Base-by-base conservation (phyloP, 495 filamentous ascomycete species). In the Daldinia vernicosa region DNA sequence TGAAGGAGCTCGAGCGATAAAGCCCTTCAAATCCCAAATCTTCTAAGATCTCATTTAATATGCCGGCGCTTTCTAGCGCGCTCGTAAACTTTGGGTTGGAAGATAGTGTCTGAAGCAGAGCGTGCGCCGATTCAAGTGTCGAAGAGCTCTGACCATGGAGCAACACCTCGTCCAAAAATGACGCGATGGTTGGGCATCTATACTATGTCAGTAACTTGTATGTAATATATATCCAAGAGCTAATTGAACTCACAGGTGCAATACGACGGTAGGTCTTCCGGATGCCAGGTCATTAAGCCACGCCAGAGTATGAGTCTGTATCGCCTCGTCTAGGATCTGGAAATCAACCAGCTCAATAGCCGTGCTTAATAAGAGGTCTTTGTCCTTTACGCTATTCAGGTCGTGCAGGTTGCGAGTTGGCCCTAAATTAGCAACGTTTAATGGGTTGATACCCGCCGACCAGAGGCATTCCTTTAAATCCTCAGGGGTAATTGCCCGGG, bases 291-390 rank as follows among this genome's bases (percentile, higher is more conserved):
- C 79, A 59, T 82, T 84, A 33, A 89, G 76, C 84, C 84, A 88
- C 58, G 76, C 74, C 40, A 89, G 75, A 4, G 81, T 84, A 30
- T 85, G 79, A 26, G 82, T 81, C 74, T 89, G 86, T 61, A 85
- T 78, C 17, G 80, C 75, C 32, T 87, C 84, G 33, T 89, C 86
- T 6, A 86, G 74, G 33, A 84, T 84, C 58, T 80, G 84, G 72
- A 89, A 88, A 71, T 89, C 86, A 1, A 88, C 82, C 19, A 89
- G 76, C 63, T 83, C 80, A 24, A 88, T 86, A 22, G 85, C 85
- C 12, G 81, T 84, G 69, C 85, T 87, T 11, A 88, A 80, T 26
- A 89, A 73, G 24, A 89, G 76, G 39, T 89, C 85, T 63, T 85
- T 85, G 68, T 89, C 86, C 53, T 81, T 82, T 32, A 87, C 74